Conservation (phyloP, 1,284 basidiomycete genomes). For the Malassezia yamatoensis region DNA sequence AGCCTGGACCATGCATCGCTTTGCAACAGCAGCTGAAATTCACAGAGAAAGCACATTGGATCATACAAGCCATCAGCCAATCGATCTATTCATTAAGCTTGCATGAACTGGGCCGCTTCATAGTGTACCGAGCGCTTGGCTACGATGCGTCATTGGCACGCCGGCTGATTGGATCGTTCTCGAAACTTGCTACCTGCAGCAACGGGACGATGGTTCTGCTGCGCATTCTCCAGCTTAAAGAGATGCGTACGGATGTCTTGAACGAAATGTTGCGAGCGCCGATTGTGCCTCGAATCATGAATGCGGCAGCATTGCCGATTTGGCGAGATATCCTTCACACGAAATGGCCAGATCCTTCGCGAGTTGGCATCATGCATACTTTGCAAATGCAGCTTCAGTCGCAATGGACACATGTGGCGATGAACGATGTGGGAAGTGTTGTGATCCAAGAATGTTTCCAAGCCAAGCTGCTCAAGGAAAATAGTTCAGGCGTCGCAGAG, state of each 20-base stretch:
- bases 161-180: constrained; percentile 25
- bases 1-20: constrained; percentile 26
- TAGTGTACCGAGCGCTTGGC: constrained; percentile 31
- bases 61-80: constrained; percentile 24
- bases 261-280: constrained; percentile 30
- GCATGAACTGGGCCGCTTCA: constrained; percentile 39
- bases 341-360: constrained; percentile 22
- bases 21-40: constrained; percentile 41
- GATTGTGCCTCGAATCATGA: constrained; percentile 31
- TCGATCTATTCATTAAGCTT: constrained; percentile 23
- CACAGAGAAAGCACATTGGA: constrained; percentile 13
- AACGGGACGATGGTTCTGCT: constrained; percentile 41
- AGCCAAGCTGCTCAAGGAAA: constrained; percentile 12
- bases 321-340: constrained; percentile 35
- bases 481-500: constrained; percentile 30
- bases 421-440: constrained; percentile 38
- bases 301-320: constrained; percentile 35
- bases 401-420: constrained; percentile 30
- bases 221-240: constrained; percentile 18
- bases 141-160: constrained; percentile 18
- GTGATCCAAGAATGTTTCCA: constrained; percentile 42
- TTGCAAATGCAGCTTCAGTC: constrained; percentile 32
- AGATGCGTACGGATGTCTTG: constrained; percentile 21
- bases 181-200: constrained; percentile 30
- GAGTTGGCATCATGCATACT: constrained; percentile 11